Evolutionary conservation across 768 basidiomycete species (phyloP), one percentile per base, ranked within the genome.

Genomic region (Rhodosporidiobolus sp.): DNA sequence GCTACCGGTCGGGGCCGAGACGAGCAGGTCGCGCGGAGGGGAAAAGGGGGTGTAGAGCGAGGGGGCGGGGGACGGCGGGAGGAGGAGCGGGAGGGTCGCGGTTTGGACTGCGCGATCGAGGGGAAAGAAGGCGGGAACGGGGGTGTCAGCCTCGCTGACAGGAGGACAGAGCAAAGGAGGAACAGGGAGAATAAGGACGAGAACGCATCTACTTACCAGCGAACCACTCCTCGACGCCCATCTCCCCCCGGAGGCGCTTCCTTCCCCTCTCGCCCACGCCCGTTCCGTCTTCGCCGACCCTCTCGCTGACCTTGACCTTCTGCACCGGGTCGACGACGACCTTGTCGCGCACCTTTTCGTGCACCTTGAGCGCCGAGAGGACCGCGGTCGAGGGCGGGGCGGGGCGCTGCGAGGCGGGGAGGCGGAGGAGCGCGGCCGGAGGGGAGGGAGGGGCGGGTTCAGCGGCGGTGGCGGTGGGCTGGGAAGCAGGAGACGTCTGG

Each of bases 31-130:
- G 35, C 85, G 85, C 35, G 88, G 88, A 48, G 86, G 85, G 67
- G 85, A 79, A 76, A 86, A 88, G 0, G 91, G 88, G 54, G 85
- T 82, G 77, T 92, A 91, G 17, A 93, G 80, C 61, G 83, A 80
- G 52, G 84, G 80, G 8, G 80, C 75, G 16, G 82, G 62, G 73
- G 68, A 26, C 78, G 48, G 71, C 59, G 85, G 84, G 22, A 94
- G 85, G 0, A 98, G 84, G 78, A 92, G 87, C 1, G 95, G 94
- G 0, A 98, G 82, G 20, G 97, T 85, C 26, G 85, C 86, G 1
- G 91, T 92, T 84, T 99, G 96, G 3, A 98, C 96, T 94, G 76
- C 55, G n/a, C n/a, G n/a, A n/a, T n/a, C n/a, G n/a, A n/a, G n/a
- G n/a, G n/a, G n/a, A n/a, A n/a, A n/a, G n/a, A n/a, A 63, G 26